Percentiles rank a stretch among this genome's conserved stretches.
phyloP scores from a whole-genome alignment of 2,329 filamentous ascomycete species.

The Alternaria sp. region DNA sequence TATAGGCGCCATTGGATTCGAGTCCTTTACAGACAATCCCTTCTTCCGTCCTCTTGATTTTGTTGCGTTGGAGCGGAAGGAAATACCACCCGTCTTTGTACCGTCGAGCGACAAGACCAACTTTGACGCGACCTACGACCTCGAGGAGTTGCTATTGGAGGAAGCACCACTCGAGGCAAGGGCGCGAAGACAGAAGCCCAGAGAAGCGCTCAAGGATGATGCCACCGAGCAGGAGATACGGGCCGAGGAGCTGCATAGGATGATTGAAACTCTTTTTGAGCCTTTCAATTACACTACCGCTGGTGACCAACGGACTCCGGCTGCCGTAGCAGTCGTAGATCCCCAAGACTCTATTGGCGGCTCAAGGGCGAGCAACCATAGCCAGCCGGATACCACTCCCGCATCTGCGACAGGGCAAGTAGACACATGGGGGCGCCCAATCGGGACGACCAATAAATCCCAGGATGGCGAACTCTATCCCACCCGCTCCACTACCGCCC shows the following conservation, averaged over 20 bases:
- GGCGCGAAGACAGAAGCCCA: constrained; percentile 89
- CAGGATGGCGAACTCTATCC: constrained; percentile 52
- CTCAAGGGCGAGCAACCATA: constrained; percentile 49
- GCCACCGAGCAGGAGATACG: constrained; percentile 94
- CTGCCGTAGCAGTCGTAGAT: constrained; percentile 39
- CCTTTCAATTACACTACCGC: constrained; percentile 94
- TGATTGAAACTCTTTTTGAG: constrained; percentile 93
- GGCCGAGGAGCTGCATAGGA: constrained; percentile 89
- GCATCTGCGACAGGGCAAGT: constrained; percentile 44
- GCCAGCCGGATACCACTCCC: constrained; percentile 44
- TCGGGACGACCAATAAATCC: constrained; percentile 37
- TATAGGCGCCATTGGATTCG: constrained; percentile 82
- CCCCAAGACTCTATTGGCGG: constrained; percentile 40
- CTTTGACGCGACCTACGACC: constrained; percentile 96
- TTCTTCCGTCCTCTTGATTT: constrained; percentile 93
- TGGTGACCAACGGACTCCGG: constrained; percentile 72
- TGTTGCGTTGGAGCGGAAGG: constrained; percentile 80
- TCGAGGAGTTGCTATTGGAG: constrained; percentile 91
- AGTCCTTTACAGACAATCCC: constrained; percentile 84
- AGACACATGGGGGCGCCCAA: constrained; percentile 46
- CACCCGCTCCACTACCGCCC: constrained; percentile 48
- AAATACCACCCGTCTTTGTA: constrained; percentile 88
- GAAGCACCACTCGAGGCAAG: constrained; percentile 94
- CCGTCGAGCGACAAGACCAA: constrained; percentile 98
- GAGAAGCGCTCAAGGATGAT: constrained; percentile 90